A percentile compares a stretch with the other conserved stretches of the same genome.
phyloP scores from a whole-genome alignment of 257 asterid species.

The Leptodermis oblonga region DNA sequence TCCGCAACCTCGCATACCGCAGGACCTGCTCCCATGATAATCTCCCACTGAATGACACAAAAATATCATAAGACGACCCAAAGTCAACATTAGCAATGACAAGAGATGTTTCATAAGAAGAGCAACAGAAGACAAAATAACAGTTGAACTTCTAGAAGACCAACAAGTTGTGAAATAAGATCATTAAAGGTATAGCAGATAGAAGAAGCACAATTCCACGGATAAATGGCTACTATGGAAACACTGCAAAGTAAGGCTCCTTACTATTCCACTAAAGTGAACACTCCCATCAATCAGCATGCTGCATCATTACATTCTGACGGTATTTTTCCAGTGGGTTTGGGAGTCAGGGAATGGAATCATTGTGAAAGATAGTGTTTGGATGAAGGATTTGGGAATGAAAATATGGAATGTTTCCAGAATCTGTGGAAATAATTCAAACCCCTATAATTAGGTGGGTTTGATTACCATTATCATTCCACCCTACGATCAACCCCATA shows the following conservation, averaged over 20 bases:
- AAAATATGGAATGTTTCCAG: too few relatives aligned
- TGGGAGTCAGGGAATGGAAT: too few relatives aligned
- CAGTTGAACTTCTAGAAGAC: neutral
- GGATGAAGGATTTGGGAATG: too few relatives aligned
- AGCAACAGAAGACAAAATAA: neutral
- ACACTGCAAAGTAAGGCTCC: too few relatives aligned
- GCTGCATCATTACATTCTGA: neutral
- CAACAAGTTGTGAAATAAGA: neutral
- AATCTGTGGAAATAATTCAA: too few relatives aligned
- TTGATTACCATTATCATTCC: too few relatives aligned
- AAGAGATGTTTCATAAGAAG: neutral
- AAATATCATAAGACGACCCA: conserved; percentile 8
- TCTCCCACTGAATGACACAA: conserved; percentile 62
- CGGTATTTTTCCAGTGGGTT: too few relatives aligned
- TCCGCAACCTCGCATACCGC: conserved; percentile 66
- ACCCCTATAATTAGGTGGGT: too few relatives aligned
- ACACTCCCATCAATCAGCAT: neutral
- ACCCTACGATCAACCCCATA: too few relatives aligned
- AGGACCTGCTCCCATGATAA: conserved; percentile 94
- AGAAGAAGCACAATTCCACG: neutral
- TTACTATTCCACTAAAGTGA: neutral
- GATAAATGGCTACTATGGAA: neutral
- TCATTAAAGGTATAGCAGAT: neutral
- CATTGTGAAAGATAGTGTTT: too few relatives aligned
- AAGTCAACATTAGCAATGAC: neutral